These are phyloP conservation scores for Rhodocollybia butyracea DNA, from an alignment of 768 basidiomycete species.

Conservation along the genomic window DNA sequence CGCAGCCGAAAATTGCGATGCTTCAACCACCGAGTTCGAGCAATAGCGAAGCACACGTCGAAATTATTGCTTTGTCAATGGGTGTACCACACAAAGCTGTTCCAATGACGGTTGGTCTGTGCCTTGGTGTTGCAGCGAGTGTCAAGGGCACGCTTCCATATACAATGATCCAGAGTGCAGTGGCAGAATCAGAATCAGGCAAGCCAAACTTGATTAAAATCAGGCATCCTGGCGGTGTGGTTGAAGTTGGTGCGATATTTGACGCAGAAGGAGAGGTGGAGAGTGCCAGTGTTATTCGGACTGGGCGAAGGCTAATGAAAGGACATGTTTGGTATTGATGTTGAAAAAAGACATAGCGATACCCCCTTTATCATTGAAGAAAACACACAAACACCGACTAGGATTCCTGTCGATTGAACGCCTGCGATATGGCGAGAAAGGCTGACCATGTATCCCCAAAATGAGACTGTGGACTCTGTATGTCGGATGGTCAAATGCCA, in stretches of 20 bases:
- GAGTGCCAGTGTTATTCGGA: constrained; percentile 63
- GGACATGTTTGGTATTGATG: constrained; percentile 65
- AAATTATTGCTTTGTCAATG: constrained; percentile 65
- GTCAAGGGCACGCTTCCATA: constrained; percentile 53
- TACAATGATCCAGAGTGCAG: constrained; percentile 38
- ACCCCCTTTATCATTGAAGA: no score
- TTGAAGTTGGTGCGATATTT: constrained; percentile 64
- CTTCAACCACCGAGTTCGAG: constrained; percentile 33
- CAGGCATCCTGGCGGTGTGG: constrained; percentile 62
- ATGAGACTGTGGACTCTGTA: no score
- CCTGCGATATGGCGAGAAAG: no score
- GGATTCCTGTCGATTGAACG: no score
- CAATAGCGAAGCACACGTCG: constrained; percentile 41
- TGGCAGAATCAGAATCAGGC: constrained; percentile 15
- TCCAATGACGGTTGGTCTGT: constrained; percentile 70
- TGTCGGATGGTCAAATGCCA: no score
- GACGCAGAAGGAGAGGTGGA: constrained; percentile 40
- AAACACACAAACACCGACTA: no score
- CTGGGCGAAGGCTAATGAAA: constrained; percentile 69
- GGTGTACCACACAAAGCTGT: constrained; percentile 68
- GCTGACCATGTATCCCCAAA: no score
- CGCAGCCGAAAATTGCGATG: constrained; percentile 70
- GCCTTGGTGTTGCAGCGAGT: constrained; percentile 62
- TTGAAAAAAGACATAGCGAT: no score
- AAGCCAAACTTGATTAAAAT: constrained; percentile 39